Conservation (phyloP, 2,329 filamentous ascomycete species). For the Onygenales sp. region DNA sequence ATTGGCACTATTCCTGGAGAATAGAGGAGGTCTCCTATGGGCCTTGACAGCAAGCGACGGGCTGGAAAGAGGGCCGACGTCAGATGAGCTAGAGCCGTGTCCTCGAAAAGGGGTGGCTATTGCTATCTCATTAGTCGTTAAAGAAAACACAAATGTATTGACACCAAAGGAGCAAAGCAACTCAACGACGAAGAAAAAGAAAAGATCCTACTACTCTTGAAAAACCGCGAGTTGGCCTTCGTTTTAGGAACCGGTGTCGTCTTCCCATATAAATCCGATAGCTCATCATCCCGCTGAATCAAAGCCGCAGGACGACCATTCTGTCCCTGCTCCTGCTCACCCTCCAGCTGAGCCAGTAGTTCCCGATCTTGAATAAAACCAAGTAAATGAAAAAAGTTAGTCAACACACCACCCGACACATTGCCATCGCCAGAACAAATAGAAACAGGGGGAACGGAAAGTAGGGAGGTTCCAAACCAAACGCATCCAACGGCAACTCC, state of each 20-base stretch:
- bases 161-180: neutral
- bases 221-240: slow-evolving; percentile 19
- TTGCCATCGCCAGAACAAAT: neutral
- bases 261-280: neutral
- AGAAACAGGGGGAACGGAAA: neutral
- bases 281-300: neutral
- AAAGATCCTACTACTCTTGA: slow-evolving; percentile 18
- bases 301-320: neutral
- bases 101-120: slow-evolving; percentile 15
- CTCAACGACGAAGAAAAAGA: neutral
- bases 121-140: slow-evolving; percentile 7
- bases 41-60: slow-evolving; percentile 20
- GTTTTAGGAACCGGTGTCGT: neutral
- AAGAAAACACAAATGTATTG: neutral
- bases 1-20: neutral
- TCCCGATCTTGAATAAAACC: slow-evolving; percentile 23
- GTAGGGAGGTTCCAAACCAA: slow-evolving; percentile 29
- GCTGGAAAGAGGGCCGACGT: slow-evolving; percentile 20
- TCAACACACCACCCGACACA: neutral
- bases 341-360: slow-evolving; percentile 24
- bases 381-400: slow-evolving; percentile 4
- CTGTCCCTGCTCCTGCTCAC: slow-evolving; percentile 6
- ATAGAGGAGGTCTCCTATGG: slow-evolving; percentile 6
- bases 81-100: slow-evolving; percentile 20
- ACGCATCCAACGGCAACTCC: slow-evolving; percentile 36